Base-by-base conservation (phyloP, 176 grass and related monocot species). In the Secale cereale region DNA sequence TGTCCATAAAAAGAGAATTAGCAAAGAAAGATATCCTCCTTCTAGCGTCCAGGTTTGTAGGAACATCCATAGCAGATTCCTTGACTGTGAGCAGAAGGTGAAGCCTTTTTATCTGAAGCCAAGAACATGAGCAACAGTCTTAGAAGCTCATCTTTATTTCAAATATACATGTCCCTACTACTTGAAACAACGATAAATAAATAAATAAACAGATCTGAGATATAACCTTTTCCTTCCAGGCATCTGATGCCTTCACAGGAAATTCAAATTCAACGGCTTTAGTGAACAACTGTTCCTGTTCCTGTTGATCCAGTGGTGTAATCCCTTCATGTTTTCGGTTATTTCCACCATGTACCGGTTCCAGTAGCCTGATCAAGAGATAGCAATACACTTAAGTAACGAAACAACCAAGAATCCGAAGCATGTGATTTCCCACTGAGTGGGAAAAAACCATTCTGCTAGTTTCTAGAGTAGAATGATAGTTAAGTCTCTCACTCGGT, bases 1-100 rank as follows among this genome's bases (percentile, higher is more conserved):
- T 98, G 56, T 86, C 88, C 95, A 98, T 98, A 90, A 98, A 98
- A 86, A 98, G 88, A 76, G 95, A 98, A 81, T 98, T 98, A 67
- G 91, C 88, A 83, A 98, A 98, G 91, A 95, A 95, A 59, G 91
- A 95, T 78, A 95, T 93, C 14, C 95, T 67, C 69, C 95, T 98
- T 89, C 93, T 98, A 70, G 95, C 95, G 93, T 98, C 95, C 13
- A 98, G 78, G 78, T 93, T 98, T 48, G 89, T 89, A 46, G 95
- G 95, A 27, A 98, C 95, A 93, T 98, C 95, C 93, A 95, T 95
- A 54, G 93, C 93, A 50, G 95, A 98, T 82, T 98, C 95, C 86
- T 90, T 95, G 61, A 95, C 93, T 61, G 91, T 98, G 32, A 98
- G 91, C 78, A 98, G 81, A 66, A 98, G 87, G 75, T 87, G 85